phyloP scores from a whole-genome alignment of 2,329 filamentous ascomycete species.

The Apiospora aurea region DNA sequence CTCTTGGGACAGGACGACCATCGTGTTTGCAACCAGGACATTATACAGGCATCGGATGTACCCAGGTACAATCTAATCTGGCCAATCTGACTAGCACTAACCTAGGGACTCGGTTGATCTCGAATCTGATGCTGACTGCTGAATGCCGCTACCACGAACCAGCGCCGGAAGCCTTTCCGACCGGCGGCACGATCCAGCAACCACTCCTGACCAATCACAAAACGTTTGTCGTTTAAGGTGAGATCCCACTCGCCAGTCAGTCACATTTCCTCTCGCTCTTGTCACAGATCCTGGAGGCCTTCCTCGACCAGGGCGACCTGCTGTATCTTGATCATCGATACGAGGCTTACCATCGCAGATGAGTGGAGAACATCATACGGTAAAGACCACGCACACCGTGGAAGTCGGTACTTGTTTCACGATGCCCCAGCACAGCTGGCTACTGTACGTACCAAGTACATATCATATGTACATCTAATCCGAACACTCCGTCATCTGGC shows the following conservation, averaged over 20 bases:
- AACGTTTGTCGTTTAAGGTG: neutral
- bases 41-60: slow-evolving; percentile 7
- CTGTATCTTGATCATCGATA: neutral
- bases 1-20: neutral
- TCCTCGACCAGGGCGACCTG: neutral
- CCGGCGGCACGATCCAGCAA: slow-evolving; percentile 14
- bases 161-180: slow-evolving; percentile 16
- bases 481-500: slow-evolving; percentile 1
- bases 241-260: slow-evolving; percentile 1
- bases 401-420: slow-evolving; percentile 13
- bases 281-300: neutral
- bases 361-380: neutral
- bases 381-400: neutral
- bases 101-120: slow-evolving; percentile 18
- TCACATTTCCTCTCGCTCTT: slow-evolving; percentile 1
- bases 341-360: slow-evolving; percentile 5
- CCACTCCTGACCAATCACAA: slow-evolving; percentile 3
- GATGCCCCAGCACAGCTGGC: neutral
- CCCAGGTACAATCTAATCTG: slow-evolving; percentile 13
- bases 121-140: slow-evolving; percentile 19
- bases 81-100: slow-evolving; percentile 13
- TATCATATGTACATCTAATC: neutral
- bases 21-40: neutral
- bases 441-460: neutral
- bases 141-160: slow-evolving; percentile 18